Conservation (phyloP, 2,329 filamentous ascomycete genomes). For the Pseudogymnoascus sp. region DNA sequence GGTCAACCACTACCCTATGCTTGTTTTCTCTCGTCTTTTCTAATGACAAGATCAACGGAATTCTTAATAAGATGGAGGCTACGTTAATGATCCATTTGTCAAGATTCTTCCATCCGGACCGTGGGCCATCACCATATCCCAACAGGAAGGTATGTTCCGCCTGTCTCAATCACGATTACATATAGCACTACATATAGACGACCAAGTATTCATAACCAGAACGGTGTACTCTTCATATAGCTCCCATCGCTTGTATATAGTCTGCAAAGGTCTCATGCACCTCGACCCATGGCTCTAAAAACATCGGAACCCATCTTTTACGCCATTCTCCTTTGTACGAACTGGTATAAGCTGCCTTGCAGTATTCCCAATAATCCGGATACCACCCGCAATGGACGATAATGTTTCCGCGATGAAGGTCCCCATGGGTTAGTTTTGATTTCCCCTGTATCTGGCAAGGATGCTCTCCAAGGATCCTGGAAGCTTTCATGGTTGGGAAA, state of each 20-base stretch:
- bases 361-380: conserved; percentile 31
- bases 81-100: too few relatives aligned
- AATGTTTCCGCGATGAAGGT: not conserved
- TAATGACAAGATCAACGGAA: not conserved
- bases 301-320: not conserved
- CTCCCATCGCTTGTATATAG: not conserved
- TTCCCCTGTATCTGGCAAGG: not conserved
- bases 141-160: not conserved
- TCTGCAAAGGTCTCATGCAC: not conserved
- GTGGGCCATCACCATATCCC: too few relatives aligned
- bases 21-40: not conserved
- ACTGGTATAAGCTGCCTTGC: conserved; percentile 26
- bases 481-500: not conserved
- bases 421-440: not conserved
- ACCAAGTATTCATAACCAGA: not conserved
- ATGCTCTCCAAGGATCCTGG: not conserved
- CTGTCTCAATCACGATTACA: not conserved
- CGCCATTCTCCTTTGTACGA: conserved; percentile 11
- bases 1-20: not conserved
- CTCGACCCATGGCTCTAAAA: not conserved
- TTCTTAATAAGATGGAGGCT: not conserved
- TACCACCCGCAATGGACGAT: conserved; percentile 27
- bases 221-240: not conserved
- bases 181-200: not conserved
- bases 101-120: too few relatives aligned